Base-by-base conservation (phyloP, 2,329 filamentous ascomycete species). In the Phaeosphaeria sp. region DNA sequence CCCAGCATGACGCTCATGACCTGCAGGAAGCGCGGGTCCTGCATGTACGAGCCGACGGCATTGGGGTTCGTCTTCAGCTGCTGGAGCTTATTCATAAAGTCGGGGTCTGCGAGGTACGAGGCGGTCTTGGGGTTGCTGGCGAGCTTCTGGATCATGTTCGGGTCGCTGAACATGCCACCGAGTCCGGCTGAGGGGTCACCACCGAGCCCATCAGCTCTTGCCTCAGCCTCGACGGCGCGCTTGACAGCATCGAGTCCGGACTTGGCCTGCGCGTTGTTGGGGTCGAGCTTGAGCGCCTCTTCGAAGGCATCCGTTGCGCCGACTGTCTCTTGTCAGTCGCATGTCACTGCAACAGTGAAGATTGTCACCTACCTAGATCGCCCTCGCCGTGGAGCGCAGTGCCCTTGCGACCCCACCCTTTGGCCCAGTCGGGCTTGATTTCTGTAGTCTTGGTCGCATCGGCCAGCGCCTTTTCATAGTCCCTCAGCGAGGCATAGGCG, bases 391-490 rank as follows among this genome's bases (percentile, higher is more conserved):
- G 95, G 33, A 93, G 84, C 55, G 95, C 95, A 63, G 93, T 90
- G 66, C 94, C 95, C 79, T 97, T 97, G 60, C 95, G 89, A 57
- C 91, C 90, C 90, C 92, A 97, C 66, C 95, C 95, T 82, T 98
- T 98, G 59, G 92, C 89, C 95, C 95, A 99, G 83, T 98, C 95
- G 13, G 94, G 91, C 84, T 99, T 98, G 78, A 99, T 83, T 80
- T 96, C 87, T 54, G 91, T 96, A 2, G 92, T 95, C 85, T 97
- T 97, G 75, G 89, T 89, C 56, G 95, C 95, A 84, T 99, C 95
- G 63, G 90, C 85, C 24, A 98, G 82, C 20, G 95, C 95, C 67
- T 90, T 86, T 63, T 91, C 83, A 84, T 91, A 99, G 57, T 98
- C 88, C 78, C 89, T 92, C 79, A 97, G 91, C 52, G 95, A 97